Evolutionary conservation across 2,329 filamentous ascomycete genomes (phyloP).

Genomic region (Trematosphaeria pertusa): DNA sequence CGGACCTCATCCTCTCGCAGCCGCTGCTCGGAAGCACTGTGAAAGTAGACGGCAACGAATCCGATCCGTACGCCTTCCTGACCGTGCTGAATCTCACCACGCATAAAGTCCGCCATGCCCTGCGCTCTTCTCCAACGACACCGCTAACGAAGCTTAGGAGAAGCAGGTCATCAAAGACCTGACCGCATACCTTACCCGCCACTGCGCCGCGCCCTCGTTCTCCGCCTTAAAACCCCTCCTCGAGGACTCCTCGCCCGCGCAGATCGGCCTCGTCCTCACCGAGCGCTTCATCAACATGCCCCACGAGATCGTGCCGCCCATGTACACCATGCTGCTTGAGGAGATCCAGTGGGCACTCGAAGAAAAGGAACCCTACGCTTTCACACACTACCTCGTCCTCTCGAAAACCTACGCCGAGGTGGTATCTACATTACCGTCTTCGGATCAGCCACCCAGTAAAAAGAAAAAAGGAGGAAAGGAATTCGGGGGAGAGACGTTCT

Average conservation of each 20-base stretch:
- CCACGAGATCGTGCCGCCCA: conserved; percentile 87
- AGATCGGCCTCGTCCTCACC: conserved; percentile 85
- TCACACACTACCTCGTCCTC: conserved; percentile 89
- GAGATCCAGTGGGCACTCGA: conserved; percentile 88
- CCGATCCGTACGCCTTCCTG: conserved; percentile 90
- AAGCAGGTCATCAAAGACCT: conserved; percentile 76
- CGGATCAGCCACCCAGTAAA: conserved; percentile 48
- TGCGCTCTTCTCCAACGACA: not conserved
- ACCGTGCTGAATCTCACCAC: conserved; percentile 84
- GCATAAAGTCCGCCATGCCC: conserved; percentile 61
- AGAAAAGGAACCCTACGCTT: conserved; percentile 90
- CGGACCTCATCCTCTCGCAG: conserved; percentile 87
- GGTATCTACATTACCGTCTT: conserved; percentile 73
- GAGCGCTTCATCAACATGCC: conserved; percentile 97
- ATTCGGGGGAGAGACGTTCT: conserved; percentile 68
- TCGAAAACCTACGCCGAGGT: conserved; percentile 94
- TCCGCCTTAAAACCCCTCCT: conserved; percentile 52
- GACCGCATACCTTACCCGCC: conserved; percentile 71
- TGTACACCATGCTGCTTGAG: conserved; percentile 93
- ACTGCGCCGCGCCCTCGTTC: conserved; percentile 63
- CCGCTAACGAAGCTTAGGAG: conserved; percentile 52
- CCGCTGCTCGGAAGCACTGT: conserved; percentile 90
- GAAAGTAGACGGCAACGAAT: conserved; percentile 94
- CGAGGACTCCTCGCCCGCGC: conserved; percentile 45
- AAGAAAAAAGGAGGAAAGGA: conserved; percentile 52